A percentile compares a stretch with the other conserved stretches of the same genome.
Evolutionary conservation across 345 rosid genomes (phyloP).

Genomic region (Eucalyptus pauciflora): DNA sequence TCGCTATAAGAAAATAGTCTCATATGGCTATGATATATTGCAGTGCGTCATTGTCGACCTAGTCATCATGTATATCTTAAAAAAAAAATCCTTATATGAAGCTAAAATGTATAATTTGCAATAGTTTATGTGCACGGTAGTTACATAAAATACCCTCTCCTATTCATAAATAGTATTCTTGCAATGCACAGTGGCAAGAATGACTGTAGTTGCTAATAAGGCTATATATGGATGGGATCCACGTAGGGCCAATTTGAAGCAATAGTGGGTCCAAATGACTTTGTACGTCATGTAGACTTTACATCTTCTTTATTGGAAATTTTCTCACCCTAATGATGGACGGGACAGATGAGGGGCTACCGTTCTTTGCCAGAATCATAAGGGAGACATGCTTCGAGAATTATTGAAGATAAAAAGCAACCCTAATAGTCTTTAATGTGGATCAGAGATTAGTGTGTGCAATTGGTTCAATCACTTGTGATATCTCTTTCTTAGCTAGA

Average conservation of each 20-base stretch:
- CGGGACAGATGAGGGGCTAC: accelerated
- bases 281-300: too few species aligned
- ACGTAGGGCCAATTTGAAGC: not conserved
- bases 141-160: not conserved
- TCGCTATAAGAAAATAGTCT: too few species aligned
- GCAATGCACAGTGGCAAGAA: not conserved
- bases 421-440: not conserved
- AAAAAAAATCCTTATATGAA: too few species aligned
- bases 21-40: not conserved
- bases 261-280: not conserved
- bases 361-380: not conserved
- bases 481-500: not conserved
- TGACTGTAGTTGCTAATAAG: accelerated
- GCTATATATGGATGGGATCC: not conserved
- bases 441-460: not conserved
- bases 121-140: too few species aligned
- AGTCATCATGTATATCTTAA: not conserved
- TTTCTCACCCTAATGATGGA: not conserved
- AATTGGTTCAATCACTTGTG: not conserved
- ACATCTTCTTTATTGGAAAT: too few species aligned
- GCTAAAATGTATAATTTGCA: too few species aligned
- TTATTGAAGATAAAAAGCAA: not conserved
- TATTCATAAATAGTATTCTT: too few species aligned
- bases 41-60: accelerated
- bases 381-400: not conserved